Evolutionary conservation across 805 yeast genomes (phyloP), one percentile per base, ranked within the genome.

Genomic region (Metschnikowia koreensis): DNA sequence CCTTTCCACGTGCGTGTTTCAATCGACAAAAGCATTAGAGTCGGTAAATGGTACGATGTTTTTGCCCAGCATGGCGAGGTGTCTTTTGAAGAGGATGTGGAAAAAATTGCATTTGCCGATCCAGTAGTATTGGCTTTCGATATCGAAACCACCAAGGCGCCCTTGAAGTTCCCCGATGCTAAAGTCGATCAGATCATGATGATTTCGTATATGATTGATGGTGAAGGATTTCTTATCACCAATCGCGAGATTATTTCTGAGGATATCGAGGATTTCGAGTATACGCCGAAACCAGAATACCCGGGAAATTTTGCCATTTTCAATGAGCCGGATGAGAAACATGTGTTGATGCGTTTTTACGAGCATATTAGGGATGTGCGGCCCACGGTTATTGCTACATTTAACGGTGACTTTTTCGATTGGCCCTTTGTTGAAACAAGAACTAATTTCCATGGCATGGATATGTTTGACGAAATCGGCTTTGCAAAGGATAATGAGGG

Each of bases 201-300:
- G 99, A 94, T 94, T 46, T 96, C 99, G 2, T 94, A 94, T 66
- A 96, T 96, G 99, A 92, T 94, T 55, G 99, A 94, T 66, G 99
- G 98, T 10, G 96, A 89, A 60, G 99, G 99, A 38, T 94, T 74
- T 65, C 73, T 94, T 38, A 96, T 94, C 54, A 94, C 98, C 9
- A 94, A 94, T 66, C 75, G 99, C 61, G 97, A 92, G 60, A 90
- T 94, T 60, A 92, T 94, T 38, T 84, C 96, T 7, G 89, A 90
- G 66, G 98, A 96, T 67, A 94, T 94, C 51, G 96, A 88, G 46
- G 98, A 94, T 70, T 94, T 94, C 61, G 99, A 94, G 68, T 94
- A 94, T 65, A 92, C 99, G 0, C 99, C 99, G 1, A 90, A 85
- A 64, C 96, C 97, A 2, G 99, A 96, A 69, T 93, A 86, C 66